Base-by-base conservation (phyloP, 2,329 filamentous ascomycete genomes). In the Ciborinia camelliae region DNA sequence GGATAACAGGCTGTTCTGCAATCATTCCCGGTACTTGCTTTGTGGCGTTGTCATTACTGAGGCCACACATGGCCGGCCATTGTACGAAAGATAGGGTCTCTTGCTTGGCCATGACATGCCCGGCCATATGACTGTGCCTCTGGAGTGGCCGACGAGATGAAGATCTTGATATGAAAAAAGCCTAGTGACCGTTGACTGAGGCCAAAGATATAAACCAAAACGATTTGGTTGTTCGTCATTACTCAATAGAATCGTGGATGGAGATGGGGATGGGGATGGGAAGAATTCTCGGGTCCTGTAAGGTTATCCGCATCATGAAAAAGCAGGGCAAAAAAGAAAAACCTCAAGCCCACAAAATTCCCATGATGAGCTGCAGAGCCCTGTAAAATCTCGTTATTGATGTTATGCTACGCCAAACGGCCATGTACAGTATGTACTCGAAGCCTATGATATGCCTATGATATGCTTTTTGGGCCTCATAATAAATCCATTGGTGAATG, bases 401-500 rank as follows among this genome's bases (percentile, higher is more conserved):
- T 71, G 67, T 67, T 47, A 26, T 45, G 39, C 30, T 55, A 50
- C 68, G 65, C 61, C 63, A 66, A 68, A 65, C 66, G 43, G 30
- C n/a, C 35, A 35, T 28, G 37, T 15, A 15, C 14, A 28, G 15
- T 30, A 39, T 43, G 54, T 39, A 58, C 20, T 48, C 26, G 30
- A 71, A 68, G 61, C 72, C 71, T 72, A 72, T 72, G 68, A 70
- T 65, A 62, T 57, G 61, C 72, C 71, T 72, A 72, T 72, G 68
- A 70, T 65, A 62, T 57, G 59, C 54, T 54, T 32, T 65, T 55
- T 60, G 62, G 28, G 63, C 41, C 45, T 57, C 59, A 32, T 61
- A 41, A n/a, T 35, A 53, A 64, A 55, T 41, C 63, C 67, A 73
- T 72, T 73, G 68, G 71, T 43, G 65, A 68, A 66, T 64, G 69